Conservation (phyloP, 768 basidiomycete genomes). For the Leccinum aurantiacum region DNA sequence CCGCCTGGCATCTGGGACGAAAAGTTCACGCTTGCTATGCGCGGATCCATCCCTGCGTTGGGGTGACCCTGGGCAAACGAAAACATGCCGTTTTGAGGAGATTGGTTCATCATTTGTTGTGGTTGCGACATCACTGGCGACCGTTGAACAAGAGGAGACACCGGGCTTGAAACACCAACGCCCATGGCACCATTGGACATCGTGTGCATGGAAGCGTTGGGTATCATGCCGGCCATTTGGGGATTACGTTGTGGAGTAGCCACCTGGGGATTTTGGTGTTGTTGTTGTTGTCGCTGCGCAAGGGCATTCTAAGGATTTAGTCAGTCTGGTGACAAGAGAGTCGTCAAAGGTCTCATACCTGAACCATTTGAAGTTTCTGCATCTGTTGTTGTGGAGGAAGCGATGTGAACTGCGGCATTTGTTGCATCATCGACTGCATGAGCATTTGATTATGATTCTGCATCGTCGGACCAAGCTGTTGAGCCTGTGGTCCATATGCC, state of each 20-base stretch:
- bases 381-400: constrained; percentile 56
- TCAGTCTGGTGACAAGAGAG: constrained; percentile 8
- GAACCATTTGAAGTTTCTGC: constrained; percentile 54
- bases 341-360: constrained; percentile 39
- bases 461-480: constrained; percentile 50
- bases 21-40: constrained; percentile 30
- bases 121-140: constrained; percentile 30
- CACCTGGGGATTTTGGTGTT: constrained; percentile 29
- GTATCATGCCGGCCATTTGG: constrained; percentile 32
- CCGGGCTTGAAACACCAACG: constrained; percentile 26
- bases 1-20: constrained; percentile 31
- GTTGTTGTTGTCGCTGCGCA: constrained; percentile 31
- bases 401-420: constrained; percentile 52
- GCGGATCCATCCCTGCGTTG: constrained; percentile 32
- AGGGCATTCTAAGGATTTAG: constrained; percentile 13
- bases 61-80: constrained; percentile 27
- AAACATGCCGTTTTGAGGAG: constrained; percentile 34
- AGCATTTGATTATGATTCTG: constrained; percentile 58
- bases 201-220: constrained; percentile 26
- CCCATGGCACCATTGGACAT: constrained; percentile 30
- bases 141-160: constrained; percentile 31
- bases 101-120: constrained; percentile 28
- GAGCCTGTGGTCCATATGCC: constrained; percentile 34
- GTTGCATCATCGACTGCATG: constrained; percentile 51
- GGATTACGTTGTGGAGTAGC: constrained; percentile 27